A percentile compares a stretch with the other conserved stretches of the same genome.
Conservation (phyloP, 371 early-diverging fungal genomes). For the Umbelopsis sp. region DNA sequence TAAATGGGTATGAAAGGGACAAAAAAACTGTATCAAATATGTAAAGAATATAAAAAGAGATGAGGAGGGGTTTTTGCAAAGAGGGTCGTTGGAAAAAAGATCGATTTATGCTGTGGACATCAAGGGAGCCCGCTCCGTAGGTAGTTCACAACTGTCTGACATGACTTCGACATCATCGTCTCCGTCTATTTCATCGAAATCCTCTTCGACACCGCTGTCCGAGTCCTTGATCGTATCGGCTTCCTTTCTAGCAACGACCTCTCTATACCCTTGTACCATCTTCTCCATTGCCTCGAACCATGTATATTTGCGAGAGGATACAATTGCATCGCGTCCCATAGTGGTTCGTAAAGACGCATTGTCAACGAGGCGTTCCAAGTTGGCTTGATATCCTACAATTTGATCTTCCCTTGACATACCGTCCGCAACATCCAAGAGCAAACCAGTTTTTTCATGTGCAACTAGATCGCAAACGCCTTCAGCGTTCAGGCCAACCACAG, state of each 20-base stretch:
- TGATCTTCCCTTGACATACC: constrained; percentile 26
- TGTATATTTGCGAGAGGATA: constrained; percentile 36
- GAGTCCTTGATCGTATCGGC: neutral
- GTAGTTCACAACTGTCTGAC: neutral
- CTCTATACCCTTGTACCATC: constrained; percentile 40
- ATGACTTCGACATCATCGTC: neutral
- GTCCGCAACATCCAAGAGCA: constrained; percentile 33
- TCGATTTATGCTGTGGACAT: constrained; percentile 2
- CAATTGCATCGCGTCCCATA: constrained; percentile 35
- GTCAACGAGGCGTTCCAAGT: constrained; percentile 29
- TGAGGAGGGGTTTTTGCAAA: neutral
- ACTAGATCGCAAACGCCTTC: constrained; percentile 53
- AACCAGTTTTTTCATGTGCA: constrained; percentile 41
- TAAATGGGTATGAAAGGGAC: neutral
- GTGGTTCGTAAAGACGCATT: constrained; percentile 15
- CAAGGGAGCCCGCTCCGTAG: constrained; percentile 3
- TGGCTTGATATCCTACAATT: constrained; percentile 26
- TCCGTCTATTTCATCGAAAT: constrained; percentile 15
- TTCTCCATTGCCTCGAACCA: constrained; percentile 55
- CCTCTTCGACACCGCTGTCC: constrained; percentile 22
- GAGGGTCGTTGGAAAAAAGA: neutral
- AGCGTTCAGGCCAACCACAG: constrained; percentile 45
- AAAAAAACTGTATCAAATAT: neutral
- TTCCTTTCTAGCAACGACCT: constrained; percentile 25
- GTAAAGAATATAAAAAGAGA: neutral